Conservation (phyloP, 495 filamentous ascomycete species). For the Talaromyces proteolyticus region DNA sequence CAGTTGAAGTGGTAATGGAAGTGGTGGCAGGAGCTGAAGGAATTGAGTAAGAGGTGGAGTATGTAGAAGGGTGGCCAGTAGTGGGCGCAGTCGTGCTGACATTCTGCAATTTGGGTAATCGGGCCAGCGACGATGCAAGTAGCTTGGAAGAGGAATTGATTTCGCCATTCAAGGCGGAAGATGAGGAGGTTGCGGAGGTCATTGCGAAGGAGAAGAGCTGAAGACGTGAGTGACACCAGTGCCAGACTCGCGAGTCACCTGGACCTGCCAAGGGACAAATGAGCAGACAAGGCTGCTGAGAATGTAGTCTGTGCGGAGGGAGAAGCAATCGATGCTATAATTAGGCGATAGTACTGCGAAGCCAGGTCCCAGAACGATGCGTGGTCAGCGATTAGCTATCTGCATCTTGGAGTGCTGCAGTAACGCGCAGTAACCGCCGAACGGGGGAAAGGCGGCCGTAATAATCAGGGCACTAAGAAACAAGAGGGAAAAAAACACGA, state of each 20-base stretch:
- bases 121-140: slow-evolving; percentile 25
- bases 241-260: slow-evolving; percentile 38
- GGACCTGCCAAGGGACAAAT: slow-evolving; percentile 36
- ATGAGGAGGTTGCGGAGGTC: slow-evolving; percentile 36
- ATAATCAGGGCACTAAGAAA: neutral
- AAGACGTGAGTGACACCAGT: slow-evolving; percentile 30
- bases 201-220: slow-evolving; percentile 25
- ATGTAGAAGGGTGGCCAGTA: slow-evolving; percentile 19
- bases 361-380: slow-evolving; percentile 41
- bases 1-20: slow-evolving; percentile 12
- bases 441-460: neutral
- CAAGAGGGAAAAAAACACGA: neutral
- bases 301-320: slow-evolving; percentile 22
- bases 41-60: slow-evolving; percentile 6
- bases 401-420: slow-evolving; percentile 45
- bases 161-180: slow-evolving; percentile 38
- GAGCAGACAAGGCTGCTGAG: slow-evolving; percentile 21
- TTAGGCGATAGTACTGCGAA: slow-evolving; percentile 29
- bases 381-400: slow-evolving; percentile 38
- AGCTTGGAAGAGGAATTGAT: slow-evolving; percentile 35
- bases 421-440: slow-evolving; percentile 40
- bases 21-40: slow-evolving; percentile 20
- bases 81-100: slow-evolving; percentile 27
- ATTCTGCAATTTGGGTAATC: slow-evolving; percentile 33
- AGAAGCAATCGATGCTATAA: slow-evolving; percentile 12